These are phyloP conservation scores for Kwoniella shivajii DNA, from an alignment of 1,284 basidiomycete species.

Conservation along the genomic window DNA sequence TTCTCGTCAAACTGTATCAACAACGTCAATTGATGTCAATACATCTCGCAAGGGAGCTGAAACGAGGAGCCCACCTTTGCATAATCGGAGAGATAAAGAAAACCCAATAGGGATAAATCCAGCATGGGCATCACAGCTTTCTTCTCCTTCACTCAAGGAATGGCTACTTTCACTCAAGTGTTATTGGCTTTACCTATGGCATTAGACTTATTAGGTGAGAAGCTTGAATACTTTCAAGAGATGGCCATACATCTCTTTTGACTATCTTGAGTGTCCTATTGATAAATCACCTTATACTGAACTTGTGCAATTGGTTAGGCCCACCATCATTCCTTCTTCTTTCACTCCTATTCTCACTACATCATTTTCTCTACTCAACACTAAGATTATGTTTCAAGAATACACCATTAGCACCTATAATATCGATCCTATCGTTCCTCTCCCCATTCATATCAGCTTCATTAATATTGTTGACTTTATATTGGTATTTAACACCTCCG, in stretches of 20 bases:
- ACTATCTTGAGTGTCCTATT: too few relatives aligned
- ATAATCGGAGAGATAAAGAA: neutral
- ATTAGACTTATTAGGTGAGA: constrained; percentile 48
- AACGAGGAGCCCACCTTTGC: neutral
- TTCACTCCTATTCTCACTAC: constrained; percentile 51
- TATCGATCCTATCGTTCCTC: constrained; percentile 47
- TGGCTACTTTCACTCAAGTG: constrained; percentile 49
- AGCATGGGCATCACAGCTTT: constrained; percentile 28
- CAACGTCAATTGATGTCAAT: too few relatives aligned
- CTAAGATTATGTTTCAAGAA: constrained; percentile 51
- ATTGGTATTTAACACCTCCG: constrained; percentile 49
- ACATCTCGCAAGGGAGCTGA: neutral
- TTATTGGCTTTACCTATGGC: constrained; percentile 50
- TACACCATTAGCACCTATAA: constrained; percentile 47
- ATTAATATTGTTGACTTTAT: constrained; percentile 40
- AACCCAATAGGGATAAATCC: neutral
- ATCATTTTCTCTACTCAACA: constrained; percentile 52
- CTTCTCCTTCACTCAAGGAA: constrained; percentile 42
- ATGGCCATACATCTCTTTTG: too few relatives aligned
- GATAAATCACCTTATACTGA: too few relatives aligned
- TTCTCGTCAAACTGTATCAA: neutral
- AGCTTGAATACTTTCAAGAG: too few relatives aligned
- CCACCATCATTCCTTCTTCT: constrained; percentile 54
- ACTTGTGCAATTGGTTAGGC: constrained; percentile 19
- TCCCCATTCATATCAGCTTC: constrained; percentile 46